Percentiles rank a stretch among this genome's conserved stretches.
These are phyloP conservation scores for Rostrohypoxylon terebratum DNA, from an alignment of 495 filamentous ascomycete genomes.

Conservation along the genomic window DNA sequence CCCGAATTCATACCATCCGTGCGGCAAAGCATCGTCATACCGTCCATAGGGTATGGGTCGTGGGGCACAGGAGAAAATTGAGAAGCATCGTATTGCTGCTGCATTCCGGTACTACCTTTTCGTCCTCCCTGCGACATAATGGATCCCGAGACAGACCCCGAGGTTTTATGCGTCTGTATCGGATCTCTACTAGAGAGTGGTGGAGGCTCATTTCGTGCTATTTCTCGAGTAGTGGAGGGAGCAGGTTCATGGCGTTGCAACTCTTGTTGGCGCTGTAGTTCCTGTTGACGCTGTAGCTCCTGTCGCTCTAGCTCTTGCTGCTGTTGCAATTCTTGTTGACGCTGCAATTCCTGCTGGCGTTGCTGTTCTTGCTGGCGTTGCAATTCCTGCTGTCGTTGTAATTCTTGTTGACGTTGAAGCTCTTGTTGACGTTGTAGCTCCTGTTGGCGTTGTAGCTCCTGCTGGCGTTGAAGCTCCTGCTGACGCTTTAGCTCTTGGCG, in stretches of 20 bases:
- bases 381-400: conserved; percentile 10
- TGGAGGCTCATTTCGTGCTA: conserved; percentile 66
- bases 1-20: conserved; percentile 73
- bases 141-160: conserved; percentile 14
- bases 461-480: neutral
- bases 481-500: neutral
- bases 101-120: conserved; percentile 50
- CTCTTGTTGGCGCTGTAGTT: conserved; percentile 16
- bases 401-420: neutral
- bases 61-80: conserved; percentile 81
- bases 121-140: conserved; percentile 49
- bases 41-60: conserved; percentile 94
- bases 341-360: neutral
- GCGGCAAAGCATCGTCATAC: conserved; percentile 98
- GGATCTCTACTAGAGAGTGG: conserved; percentile 65
- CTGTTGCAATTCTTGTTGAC: conserved; percentile 7
- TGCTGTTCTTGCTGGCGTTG: neutral
- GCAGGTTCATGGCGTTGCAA: conserved; percentile 26
- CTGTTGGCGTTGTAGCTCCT: neutral
- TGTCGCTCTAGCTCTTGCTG: conserved; percentile 10
- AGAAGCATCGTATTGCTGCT: conserved; percentile 65
- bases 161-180: conserved; percentile 65
- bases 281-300: neutral
- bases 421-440: conserved; percentile 3
- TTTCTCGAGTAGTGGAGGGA: conserved; percentile 55